Evolutionary conservation across 768 basidiomycete species (phyloP), one percentile per base, ranked within the genome.

Genomic region (Mrakia frigida): DNA sequence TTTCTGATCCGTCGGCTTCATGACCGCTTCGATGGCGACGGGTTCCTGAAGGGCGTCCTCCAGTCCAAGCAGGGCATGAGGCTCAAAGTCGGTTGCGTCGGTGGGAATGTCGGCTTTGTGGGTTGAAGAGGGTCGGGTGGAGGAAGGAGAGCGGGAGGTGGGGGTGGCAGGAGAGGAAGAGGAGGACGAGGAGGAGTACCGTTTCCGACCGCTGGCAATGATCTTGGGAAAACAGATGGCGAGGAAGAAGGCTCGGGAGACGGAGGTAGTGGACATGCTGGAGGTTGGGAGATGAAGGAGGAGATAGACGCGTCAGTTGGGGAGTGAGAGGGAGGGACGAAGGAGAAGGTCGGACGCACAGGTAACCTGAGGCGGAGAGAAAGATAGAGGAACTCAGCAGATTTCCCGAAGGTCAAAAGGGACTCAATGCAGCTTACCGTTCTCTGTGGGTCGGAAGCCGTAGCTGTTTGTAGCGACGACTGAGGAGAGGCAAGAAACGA

Each of bases 381-480:
- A 37, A 39, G 16, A 46, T 11, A 33, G 56, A 31, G 59, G 6
- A 13, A 39, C 21, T 31, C 14, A 6, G 35, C 4, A 1, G 33
- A 63, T 6, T 6, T 41, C 6, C 11, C 5, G 5, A 41, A 41
- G 39, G 11, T 41, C 39, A 41, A 33, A 35, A 9, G 21, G 61
- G 25, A 10, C 35, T 23, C 6, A 37, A 25, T 23, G 65, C 21
- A 43, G 16, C 31, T 39, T 21, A 35, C 72, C 74, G 21, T 70
- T 74, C 21, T 81, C 68, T 28, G 79, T 77, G 2, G 82, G 81
- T 28, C 35, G 63, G 78, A 83, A 84, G 3, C 76, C 81, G 76
- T 80, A 84, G 14, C 75, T 79, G 61, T 82, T 81, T 1, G 82
- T 83, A 0, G 79, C 80, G 18, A 80, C 74, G 14, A 84, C 74